Base-by-base conservation (phyloP, 176 grass and related monocot species). In the Dactylis glomerata region DNA sequence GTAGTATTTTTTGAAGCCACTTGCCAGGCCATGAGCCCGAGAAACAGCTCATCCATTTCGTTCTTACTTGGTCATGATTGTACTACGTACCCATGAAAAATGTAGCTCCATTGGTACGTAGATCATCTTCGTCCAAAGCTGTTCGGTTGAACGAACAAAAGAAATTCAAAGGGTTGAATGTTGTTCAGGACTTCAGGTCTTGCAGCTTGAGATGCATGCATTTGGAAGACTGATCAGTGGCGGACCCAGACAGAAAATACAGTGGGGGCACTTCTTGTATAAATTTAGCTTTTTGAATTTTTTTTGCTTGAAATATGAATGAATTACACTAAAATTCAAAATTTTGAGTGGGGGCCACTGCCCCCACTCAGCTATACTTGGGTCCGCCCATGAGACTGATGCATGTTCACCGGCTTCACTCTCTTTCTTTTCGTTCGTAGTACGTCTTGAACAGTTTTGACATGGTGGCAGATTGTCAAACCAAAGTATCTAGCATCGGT, bases 11-110 rank as follows among this genome's bases (percentile, higher is more conserved):
- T 44, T 44, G 10, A 19, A 33, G 28, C 47, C 40, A 58, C 37
- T 42, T 82, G 33, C 62, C n/a, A 27, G 63, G 20, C 45, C 30
- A n/a, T 68, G 31, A 81, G 45, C 31, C 50, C n/a, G 45, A 81
- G 45, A 28, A 82, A 82, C 65, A 71, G 80, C 5, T 82, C 80
- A 56, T 32, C 27, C 46, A 41, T 68, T 82, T 28, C 8, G 34
- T 40, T 37, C 65, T 47, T 58, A 47, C 49, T 70, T 23, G 59
- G 79, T 58, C 85, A 58, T 69, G 27, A 28, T 6, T 14, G 33
- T 86, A 54, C 54, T 38, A 14, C 30, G 8, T 36, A 0, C 19
- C 65, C 34, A 56, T 68, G 33, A 30, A 73, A 73, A 77, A 77
- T 77, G 79, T n/a, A 82, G 72, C 62, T 77, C 49, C 61, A n/a